Conservation (phyloP, 139 green algal genomes). For the Pseudopediastrum boryanum region DNA sequence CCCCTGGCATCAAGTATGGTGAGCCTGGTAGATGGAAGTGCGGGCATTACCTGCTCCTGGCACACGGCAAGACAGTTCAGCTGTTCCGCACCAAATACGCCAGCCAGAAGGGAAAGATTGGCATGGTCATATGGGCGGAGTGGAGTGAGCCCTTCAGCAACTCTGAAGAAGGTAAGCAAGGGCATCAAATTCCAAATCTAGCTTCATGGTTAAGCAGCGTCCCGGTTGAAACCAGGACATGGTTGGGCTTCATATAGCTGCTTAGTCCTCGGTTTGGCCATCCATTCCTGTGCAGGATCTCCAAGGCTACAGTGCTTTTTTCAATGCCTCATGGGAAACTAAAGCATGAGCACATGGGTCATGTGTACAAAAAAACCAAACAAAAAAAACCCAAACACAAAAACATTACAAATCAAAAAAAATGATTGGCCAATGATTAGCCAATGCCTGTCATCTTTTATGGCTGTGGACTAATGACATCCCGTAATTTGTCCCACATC, state of each 20-base stretch:
- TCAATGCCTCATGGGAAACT: no score
- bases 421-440: no score
- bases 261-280: no score
- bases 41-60: conserved; percentile 42
- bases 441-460: no score
- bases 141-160: conserved; percentile 23
- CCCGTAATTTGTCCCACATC: no score
- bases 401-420: not conserved
- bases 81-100: conserved; percentile 33
- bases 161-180: not conserved
- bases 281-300: no score
- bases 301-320: no score
- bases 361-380: conserved; percentile 15
- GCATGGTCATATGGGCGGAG: conserved; percentile 14
- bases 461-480: no score
- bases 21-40: conserved; percentile 26
- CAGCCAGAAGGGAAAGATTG: conserved; percentile 5
- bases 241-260: not conserved
- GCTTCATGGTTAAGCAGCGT: no score
- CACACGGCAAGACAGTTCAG: conserved; percentile 37
- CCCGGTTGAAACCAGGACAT: no score
- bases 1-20: conserved; percentile 25
- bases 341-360: conserved; percentile 32
- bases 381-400: not conserved
- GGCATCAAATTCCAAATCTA: no score